These are phyloP conservation scores for Pisolithus sp. DNA, from an alignment of 768 basidiomycete genomes.

Conservation along the genomic window DNA sequence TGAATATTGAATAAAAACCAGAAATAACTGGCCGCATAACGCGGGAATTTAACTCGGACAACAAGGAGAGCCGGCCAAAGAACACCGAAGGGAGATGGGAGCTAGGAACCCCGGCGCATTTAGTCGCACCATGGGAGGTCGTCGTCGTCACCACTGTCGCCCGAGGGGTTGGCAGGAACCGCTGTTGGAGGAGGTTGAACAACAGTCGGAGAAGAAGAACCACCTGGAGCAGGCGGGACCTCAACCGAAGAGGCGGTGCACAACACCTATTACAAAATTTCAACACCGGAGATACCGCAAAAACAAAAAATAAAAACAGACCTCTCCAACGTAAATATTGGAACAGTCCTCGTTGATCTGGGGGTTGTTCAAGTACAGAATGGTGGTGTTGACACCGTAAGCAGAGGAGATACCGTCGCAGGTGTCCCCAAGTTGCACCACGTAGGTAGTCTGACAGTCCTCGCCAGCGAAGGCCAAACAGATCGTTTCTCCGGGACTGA, in stretches of 20 bases:
- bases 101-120: background rate
- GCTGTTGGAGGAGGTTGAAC: slow-evolving; percentile 27
- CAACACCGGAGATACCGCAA: background rate
- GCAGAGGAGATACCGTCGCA: slow-evolving; percentile 45
- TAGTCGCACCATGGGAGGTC: slow-evolving; percentile 50
- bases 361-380: slow-evolving; percentile 67
- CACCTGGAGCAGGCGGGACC: slow-evolving; percentile 39
- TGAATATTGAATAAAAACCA: background rate
- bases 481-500: slow-evolving; percentile 40
- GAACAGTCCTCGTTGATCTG: slow-evolving; percentile 49
- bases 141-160: slow-evolving; percentile 6
- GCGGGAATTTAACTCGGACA: background rate
- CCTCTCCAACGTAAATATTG: slow-evolving; percentile 77
- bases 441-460: slow-evolving; percentile 60
- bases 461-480: slow-evolving; percentile 56
- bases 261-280: slow-evolving; percentile 36
- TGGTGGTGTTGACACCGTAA: slow-evolving; percentile 43
- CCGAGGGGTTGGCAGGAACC: slow-evolving; percentile 23
- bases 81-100: background rate
- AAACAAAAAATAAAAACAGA: slow-evolving; percentile 24
- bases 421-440: slow-evolving; percentile 48
- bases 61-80: background rate
- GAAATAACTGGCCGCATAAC: background rate
- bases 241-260: slow-evolving; percentile 39
- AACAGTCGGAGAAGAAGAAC: slow-evolving; percentile 12